Evolutionary conservation across 192 early-diverging fungal genomes (phyloP), one percentile per base, ranked within the genome.

Genomic region (Rhizophagus sp.): DNA sequence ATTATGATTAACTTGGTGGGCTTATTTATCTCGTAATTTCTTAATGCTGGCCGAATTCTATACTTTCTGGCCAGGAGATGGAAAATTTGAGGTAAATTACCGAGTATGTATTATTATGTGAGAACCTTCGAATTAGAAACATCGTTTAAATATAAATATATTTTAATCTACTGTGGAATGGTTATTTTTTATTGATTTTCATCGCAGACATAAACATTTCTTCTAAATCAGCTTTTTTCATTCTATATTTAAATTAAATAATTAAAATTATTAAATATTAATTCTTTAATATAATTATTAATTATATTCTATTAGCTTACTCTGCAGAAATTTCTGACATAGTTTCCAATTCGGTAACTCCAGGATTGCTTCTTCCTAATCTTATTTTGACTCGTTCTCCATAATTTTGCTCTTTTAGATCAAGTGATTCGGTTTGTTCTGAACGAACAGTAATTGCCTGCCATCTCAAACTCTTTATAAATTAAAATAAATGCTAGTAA

Each of bases 151-250:
- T 30, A 30, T 30, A 30, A 30, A 30, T 30, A 30, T 30, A 30
- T 30, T 30, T 1, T 30, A 30, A 30, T 30, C 30, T 30, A 30
- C n/a, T n/a, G n/a, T n/a, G n/a, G 30, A 30, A 36, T 36, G 34
- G 34, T 68, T 34, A 33, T 68, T 68, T 68, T 68, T 68, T 68
- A 34, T 68, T 30, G 30, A 68, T 68, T 19, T 68, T 68, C 66
- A 68, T 68, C 17, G 66, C 25, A 33, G 66, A 68, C 66, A 68
- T 17, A 39, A 68, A 68, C 66, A 68, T 68, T 68, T 68, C 30
- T 68, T 68, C 66, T 33, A 68, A 68, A 34, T 33, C 33, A 15
- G 33, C 66, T 36, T 68, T 33, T 68, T 19, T 68, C 66, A 68
- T 68, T 19, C 66, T 68, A 34, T 67, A 67, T 30, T 34, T 15